A percentile compares a stretch with the other conserved stretches of the same genome.
Conservation (phyloP, 1,139 yeast genomes). For the Blastobotrys petasosporus region DNA sequence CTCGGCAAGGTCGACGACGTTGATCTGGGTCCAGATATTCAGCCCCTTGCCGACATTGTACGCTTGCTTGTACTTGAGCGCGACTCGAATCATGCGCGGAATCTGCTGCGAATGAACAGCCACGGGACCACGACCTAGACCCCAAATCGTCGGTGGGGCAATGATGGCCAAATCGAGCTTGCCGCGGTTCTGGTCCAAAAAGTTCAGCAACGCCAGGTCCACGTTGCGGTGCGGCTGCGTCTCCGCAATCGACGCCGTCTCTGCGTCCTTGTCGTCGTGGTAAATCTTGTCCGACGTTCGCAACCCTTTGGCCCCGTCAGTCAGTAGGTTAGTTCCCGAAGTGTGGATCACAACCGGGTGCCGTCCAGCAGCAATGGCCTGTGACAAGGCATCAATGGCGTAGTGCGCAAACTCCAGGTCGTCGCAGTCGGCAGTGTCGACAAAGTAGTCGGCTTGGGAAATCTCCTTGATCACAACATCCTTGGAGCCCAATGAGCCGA, state of each 20-base stretch:
- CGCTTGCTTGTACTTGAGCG: constrained; percentile 30
- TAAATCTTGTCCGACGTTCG: constrained; percentile 29
- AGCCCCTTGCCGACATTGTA: constrained; percentile 35
- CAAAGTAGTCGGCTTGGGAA: constrained; percentile 30
- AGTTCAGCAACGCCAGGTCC: constrained; percentile 28
- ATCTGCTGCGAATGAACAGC: constrained; percentile 35
- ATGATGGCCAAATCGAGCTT: constrained; percentile 18
- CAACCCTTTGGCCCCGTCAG: constrained; percentile 29
- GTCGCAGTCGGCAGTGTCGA: constrained; percentile 40
- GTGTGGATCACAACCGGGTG: constrained; percentile 38
- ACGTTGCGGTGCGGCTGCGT: constrained; percentile 39
- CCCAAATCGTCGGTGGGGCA: constrained; percentile 31
- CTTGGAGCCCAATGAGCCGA: constrained; percentile 30
- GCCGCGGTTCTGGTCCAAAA: constrained; percentile 11
- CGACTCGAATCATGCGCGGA: constrained; percentile 30
- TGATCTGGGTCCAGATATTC: constrained; percentile 38
- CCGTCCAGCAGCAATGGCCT: constrained; percentile 20
- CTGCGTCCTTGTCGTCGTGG: constrained; percentile 33
- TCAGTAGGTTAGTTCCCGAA: constrained; percentile 37
- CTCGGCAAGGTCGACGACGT: constrained; percentile 38
- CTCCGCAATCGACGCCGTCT: constrained; percentile 32
- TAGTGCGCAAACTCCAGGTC: constrained; percentile 34
- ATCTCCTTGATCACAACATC: constrained; percentile 28
- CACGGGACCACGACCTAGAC: constrained; percentile 37
- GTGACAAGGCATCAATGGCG: constrained; percentile 19